Conservation (phyloP, 257 asterid genomes). For the Solanum medicagineum region DNA sequence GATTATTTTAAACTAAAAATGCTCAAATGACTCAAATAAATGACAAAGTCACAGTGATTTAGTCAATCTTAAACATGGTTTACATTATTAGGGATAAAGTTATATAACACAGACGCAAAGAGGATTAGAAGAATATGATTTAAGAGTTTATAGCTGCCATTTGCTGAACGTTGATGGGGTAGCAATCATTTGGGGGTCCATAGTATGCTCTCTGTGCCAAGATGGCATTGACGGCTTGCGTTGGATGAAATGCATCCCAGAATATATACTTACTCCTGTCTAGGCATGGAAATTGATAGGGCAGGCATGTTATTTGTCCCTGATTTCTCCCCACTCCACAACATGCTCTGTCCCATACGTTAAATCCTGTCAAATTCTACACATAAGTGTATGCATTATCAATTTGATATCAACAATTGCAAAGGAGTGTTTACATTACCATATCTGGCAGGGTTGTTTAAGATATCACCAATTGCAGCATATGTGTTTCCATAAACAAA, state of each 20-base stretch:
- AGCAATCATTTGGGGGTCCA: slow-evolving; percentile 45
- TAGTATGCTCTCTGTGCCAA: slow-evolving; percentile 62
- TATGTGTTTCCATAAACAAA: slow-evolving; percentile 59
- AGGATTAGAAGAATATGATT: neutral
- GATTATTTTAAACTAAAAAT: neutral
- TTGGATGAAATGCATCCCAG: slow-evolving; percentile 93
- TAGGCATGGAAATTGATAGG: slow-evolving; percentile 39
- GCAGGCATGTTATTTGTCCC: slow-evolving; percentile 70
- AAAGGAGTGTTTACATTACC: neutral
- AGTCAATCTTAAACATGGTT: neutral
- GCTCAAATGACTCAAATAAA: neutral
- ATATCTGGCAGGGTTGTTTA: slow-evolving; percentile 37
- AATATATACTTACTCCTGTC: slow-evolving; percentile 52
- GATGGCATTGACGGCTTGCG: slow-evolving; percentile 50
- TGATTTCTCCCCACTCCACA: slow-evolving; percentile 78
- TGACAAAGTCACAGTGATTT: neutral
- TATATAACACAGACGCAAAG: neutral
- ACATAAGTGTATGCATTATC: neutral
- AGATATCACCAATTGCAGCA: slow-evolving; percentile 51
- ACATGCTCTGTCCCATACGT: slow-evolving; percentile 52
- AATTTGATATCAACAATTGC: neutral
- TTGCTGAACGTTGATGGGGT: slow-evolving; percentile 71
- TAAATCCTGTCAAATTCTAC: slow-evolving; percentile 25
- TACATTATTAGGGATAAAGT: neutral
- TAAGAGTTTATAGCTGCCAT: slow-evolving; percentile 45